Evolutionary conservation across 2,329 filamentous ascomycete species (phyloP), one percentile per base, ranked within the genome.

Genomic region (Pseudonectria buxi): DNA sequence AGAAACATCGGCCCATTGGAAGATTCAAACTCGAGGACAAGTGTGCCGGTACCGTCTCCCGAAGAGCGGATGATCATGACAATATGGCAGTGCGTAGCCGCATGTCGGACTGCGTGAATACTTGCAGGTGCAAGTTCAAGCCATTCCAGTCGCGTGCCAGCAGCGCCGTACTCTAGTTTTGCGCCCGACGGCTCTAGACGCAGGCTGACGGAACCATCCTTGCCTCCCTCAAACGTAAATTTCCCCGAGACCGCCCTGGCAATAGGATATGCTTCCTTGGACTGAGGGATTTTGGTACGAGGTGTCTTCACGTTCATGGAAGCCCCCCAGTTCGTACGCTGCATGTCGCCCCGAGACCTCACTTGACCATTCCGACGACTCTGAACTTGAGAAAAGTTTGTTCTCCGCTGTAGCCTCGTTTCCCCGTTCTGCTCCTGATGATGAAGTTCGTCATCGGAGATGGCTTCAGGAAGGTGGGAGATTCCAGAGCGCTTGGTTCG

Each of bases 361-460:
- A 11, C 26, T 24, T 14, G 26, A 29, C 15, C 28, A 26, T 15
- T 24, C 25, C 3, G 33, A 22, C 31, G 39, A 24, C n/a, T 37
- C 37, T 10, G 37, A 7, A 49, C 22, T 4, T 31, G 33, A 13
- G 45, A 38, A 16, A 46, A 48, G 26, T 45, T 47, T 28, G 35
- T 44, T 13, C 10, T 3, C 14, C 33, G 45, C 22, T 46, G 46
- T 10, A 22, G 29, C 13, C 12, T 31, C 18, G 16, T 29, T 26
- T 32, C 35, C 15, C 27, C 30, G 12, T 26, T 28, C 4, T 37
- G 22, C 3, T 15, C 35, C 18, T 35, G 18, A 22, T 22, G 5
- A 9, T 22, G 44, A 10, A 62, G 45, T 39, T 62, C 57, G 32
- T 62, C 59, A 18, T 57, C 57, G 2, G 51, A 57, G 1, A 31